Evolutionary conservation across 441 rosid genomes (phyloP), one percentile per base, ranked within the genome.

Genomic region (Cnidoscolus chayamansa): DNA sequence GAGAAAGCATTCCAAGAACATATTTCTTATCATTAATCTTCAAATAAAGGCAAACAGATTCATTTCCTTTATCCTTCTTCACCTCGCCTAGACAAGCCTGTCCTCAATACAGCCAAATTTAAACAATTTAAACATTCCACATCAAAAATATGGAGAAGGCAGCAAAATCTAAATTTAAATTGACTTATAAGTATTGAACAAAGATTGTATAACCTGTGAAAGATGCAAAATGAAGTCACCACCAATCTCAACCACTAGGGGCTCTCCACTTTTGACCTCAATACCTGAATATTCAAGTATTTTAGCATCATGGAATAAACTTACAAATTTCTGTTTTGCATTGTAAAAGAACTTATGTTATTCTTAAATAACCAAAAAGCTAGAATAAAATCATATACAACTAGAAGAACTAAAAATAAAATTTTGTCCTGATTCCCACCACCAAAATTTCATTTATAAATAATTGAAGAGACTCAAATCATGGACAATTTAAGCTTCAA

Each of bases 61-160:
- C 89, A 9, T 68, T 85, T 63, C 74, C 86, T 70, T 75, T 82
- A 57, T 79, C 84, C 74, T 84, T 88, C 79, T 81, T 86, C 20
- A 67, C 74, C 86, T 91, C 90, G 4, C 91, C 97, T 2, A 94
- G 83, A 11, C 86, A 82, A 75, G 74, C 88, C 98, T 94, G 80
- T 1, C 72, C 25, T 59, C 16, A 54, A 32, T 0, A 49, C 4
- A 72, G 20, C 17, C 4, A 67, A 65, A 69, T 13, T 17, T 32
- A 15, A 67, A 61, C 69, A 76, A 65, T 17, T 45, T 37, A 45
- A 72, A 48, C 59, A 70, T 7, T 43, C 15, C 20, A 12, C 54
- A 47, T 47, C 20, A 2, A 17, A 48, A 16, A 63, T 9, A 63
- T 49, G 8, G 0, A 13, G 45, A 35, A 64, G 6, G 19, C 2